Percentiles rank a stretch among this genome's conserved stretches.
Evolutionary conservation across 2,329 filamentous ascomycete genomes (phyloP).

Genomic region (Chrysosporium keratinophilum): DNA sequence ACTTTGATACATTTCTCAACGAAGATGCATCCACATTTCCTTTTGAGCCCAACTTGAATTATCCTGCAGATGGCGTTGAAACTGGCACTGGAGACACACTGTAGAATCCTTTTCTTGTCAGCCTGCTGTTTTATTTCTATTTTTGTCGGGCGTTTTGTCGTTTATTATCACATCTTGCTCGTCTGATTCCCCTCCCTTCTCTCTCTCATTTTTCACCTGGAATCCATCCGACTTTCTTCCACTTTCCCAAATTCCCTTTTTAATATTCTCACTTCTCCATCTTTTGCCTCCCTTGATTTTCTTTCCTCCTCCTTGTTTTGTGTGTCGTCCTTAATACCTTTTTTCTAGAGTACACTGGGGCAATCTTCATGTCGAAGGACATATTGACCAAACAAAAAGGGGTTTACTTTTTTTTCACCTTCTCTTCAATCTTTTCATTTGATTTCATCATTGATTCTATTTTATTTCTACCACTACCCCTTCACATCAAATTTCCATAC

Average conservation of each 20-base stretch:
- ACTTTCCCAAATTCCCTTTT: background rate
- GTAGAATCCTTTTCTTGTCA: conserved; percentile 18
- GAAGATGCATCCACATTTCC: conserved; percentile 38
- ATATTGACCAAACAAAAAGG: background rate
- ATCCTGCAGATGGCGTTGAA: conserved; percentile 34
- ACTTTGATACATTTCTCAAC: conserved; percentile 58
- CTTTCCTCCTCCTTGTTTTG: conserved; percentile 12
- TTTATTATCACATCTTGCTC: background rate
- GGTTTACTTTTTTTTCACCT: conserved; percentile 15
- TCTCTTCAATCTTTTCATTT: conserved; percentile 11
- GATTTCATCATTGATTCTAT: background rate
- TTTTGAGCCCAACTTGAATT: conserved; percentile 34
- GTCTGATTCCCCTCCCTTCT: too few relatives aligned
- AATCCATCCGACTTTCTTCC: background rate
- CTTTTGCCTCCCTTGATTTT: background rate
- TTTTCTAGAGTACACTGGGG: conserved; percentile 2
- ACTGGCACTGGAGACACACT: conserved; percentile 32
- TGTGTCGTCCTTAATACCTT: conserved; percentile 8
- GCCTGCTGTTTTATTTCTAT: background rate
- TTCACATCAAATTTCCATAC: background rate
- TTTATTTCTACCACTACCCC: conserved; percentile 10
- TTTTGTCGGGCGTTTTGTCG: background rate
- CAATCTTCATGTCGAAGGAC: background rate
- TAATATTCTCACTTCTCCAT: background rate
- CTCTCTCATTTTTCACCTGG: background rate